Evolutionary conservation across 192 early-diverging fungal genomes (phyloP).

Genomic region (Coemansia javaensis): DNA sequence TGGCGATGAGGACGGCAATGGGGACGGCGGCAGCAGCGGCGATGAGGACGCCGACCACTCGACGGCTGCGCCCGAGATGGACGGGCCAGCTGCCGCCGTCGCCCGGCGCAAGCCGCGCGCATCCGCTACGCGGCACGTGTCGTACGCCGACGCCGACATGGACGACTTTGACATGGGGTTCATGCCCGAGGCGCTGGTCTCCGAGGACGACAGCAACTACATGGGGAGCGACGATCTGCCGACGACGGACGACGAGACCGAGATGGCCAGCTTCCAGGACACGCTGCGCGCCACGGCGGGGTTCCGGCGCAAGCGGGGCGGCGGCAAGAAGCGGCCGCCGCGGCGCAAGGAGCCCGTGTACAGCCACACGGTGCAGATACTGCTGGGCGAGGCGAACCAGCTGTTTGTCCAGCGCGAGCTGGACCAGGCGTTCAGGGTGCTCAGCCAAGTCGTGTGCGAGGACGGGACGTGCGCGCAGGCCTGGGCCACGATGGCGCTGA

Average conservation of each 20-base stretch:
- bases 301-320: slow-evolving; percentile 2
- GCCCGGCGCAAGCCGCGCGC: no score
- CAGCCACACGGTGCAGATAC: slow-evolving; percentile 50
- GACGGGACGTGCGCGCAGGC: slow-evolving; percentile 69
- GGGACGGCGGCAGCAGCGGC: background rate
- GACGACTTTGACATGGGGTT: background rate
- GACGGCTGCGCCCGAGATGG: no score
- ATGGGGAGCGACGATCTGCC: slow-evolving; percentile 27
- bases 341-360: slow-evolving; percentile 3
- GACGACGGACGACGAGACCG: slow-evolving; percentile 19
- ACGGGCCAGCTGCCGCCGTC: no score
- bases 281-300: slow-evolving; percentile 11
- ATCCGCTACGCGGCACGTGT: no score
- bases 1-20: no score
- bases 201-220: slow-evolving; percentile 1
- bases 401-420: slow-evolving; percentile 69
- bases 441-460: slow-evolving; percentile 73
- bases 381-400: slow-evolving; percentile 74
- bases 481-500: slow-evolving; percentile 85
- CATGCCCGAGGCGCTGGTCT: background rate
- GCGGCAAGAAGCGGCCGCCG: background rate
- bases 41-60: background rate
- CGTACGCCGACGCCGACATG: background rate
- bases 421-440: slow-evolving; percentile 62
- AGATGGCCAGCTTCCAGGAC: slow-evolving; percentile 20